These are phyloP conservation scores for Xylariomycetidae sp. DNA, from an alignment of 2,329 filamentous ascomycete species.

Conservation along the genomic window DNA sequence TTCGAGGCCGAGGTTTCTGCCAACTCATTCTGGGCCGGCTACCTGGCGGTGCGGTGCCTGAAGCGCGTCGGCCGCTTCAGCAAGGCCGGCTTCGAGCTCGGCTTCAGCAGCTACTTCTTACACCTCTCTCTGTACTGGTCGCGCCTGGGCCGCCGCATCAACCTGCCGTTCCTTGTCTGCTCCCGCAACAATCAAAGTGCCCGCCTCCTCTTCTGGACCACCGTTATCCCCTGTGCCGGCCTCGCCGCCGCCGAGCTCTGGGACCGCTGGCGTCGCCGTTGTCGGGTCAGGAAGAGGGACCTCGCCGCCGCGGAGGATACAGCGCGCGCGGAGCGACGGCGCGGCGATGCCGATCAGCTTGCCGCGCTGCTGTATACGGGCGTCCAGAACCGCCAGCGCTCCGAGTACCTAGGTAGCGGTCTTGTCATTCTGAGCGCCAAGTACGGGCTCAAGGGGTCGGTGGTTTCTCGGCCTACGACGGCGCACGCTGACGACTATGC, in stretches of 20 bases:
- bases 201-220: conserved; percentile 32
- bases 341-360: conserved; percentile 40
- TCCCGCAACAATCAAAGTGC: conserved; percentile 21
- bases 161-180: conserved; percentile 36
- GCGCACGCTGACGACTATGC: too few relatives aligned
- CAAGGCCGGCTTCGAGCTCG: conserved; percentile 38
- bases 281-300: conserved; percentile 7
- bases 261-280: conserved; percentile 9
- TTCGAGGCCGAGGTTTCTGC: conserved; percentile 38
- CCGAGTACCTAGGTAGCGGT: conserved; percentile 30
- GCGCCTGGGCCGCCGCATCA: conserved; percentile 37
- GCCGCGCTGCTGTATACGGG: conserved; percentile 35
- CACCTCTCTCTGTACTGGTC: conserved; percentile 43
- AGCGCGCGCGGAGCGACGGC: conserved; percentile 18
- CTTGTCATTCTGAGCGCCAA: conserved; percentile 45
- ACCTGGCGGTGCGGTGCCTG: conserved; percentile 38
- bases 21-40: conserved; percentile 29
- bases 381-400: conserved; percentile 33
- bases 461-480: too few relatives aligned
- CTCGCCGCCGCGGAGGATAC: neutral
- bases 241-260: conserved; percentile 32
- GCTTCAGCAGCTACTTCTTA: conserved; percentile 33
- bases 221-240: conserved; percentile 33
- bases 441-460: conserved; percentile 38
- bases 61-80: conserved; percentile 35